Conservation (phyloP, 1,139 yeast genomes). For the Saccharomyces hybrid region DNA sequence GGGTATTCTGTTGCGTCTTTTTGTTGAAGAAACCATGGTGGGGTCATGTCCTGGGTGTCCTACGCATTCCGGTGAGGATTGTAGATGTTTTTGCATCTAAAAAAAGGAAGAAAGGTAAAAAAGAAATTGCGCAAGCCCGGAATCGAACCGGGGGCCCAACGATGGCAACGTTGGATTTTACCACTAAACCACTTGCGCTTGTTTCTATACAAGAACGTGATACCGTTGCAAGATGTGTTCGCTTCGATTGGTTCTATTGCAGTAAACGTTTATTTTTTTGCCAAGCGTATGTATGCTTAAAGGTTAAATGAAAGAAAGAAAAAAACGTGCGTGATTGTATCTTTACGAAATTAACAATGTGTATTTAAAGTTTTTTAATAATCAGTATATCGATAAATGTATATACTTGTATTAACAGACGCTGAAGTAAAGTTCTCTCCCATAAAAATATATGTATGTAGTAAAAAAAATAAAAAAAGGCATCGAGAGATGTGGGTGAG, state of each 20-base stretch:
- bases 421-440: background rate
- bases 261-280: too few relatives aligned
- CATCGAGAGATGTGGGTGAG: background rate
- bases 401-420: background rate
- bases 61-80: too few relatives aligned
- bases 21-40: background rate
- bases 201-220: background rate
- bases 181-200: constrained; percentile 1
- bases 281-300: too few relatives aligned
- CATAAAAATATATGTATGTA: background rate
- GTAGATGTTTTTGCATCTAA: too few relatives aligned
- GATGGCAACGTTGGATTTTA: constrained; percentile 1
- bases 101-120: background rate
- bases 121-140: constrained; percentile 9
- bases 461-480: background rate
- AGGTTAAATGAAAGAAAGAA: too few relatives aligned
- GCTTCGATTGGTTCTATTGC: too few relatives aligned
- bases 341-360: too few relatives aligned
- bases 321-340: too few relatives aligned
- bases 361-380: too few relatives aligned
- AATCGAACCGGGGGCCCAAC: constrained; percentile 8
- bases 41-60: background rate
- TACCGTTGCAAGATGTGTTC: background rate
- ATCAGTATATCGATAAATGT: background rate
- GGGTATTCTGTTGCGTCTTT: background rate